These are phyloP conservation scores for Leccinellum rugosiceps DNA, from an alignment of 768 basidiomycete species.

Conservation along the genomic window DNA sequence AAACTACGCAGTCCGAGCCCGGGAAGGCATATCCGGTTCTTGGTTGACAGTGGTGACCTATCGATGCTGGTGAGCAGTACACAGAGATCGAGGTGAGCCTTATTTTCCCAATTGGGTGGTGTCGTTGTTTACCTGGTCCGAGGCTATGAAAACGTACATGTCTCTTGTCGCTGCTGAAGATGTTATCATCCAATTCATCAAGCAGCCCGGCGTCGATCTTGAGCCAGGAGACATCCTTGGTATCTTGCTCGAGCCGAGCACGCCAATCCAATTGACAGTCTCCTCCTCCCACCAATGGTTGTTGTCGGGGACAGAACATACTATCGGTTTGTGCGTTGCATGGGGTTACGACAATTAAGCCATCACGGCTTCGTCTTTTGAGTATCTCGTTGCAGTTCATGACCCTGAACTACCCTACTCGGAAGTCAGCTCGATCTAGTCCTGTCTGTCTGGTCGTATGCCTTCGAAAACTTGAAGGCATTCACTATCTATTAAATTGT, in stretches of 20 bases:
- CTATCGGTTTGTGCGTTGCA: slow-evolving; percentile 74
- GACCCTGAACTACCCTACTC: slow-evolving; percentile 87
- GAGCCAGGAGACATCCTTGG: slow-evolving; percentile 97
- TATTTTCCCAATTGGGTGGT: background rate
- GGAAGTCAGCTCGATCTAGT: slow-evolving; percentile 78
- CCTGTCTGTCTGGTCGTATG: slow-evolving; percentile 89
- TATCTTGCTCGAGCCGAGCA: slow-evolving; percentile 95
- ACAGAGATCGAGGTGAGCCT: slow-evolving; percentile 89
- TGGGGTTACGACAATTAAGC: slow-evolving; percentile 96
- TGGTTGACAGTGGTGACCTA: slow-evolving; percentile 95
- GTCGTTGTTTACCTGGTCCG: slow-evolving; percentile 23
- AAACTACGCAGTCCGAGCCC: slow-evolving; percentile 91
- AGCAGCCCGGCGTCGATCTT: slow-evolving; percentile 95
- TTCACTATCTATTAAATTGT: too few relatives aligned
- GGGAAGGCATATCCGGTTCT: slow-evolving; percentile 91
- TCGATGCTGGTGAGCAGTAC: slow-evolving; percentile 94
- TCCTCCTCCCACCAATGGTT: slow-evolving; percentile 80
- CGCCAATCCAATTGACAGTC: slow-evolving; percentile 96
- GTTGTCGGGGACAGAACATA: slow-evolving; percentile 88
- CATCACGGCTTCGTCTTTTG: slow-evolving; percentile 81
- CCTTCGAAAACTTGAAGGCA: too few relatives aligned
- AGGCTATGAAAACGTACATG: slow-evolving; percentile 99
- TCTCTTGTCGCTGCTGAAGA: slow-evolving; percentile 92
- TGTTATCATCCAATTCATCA: slow-evolving; percentile 92
- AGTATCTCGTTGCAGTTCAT: slow-evolving; percentile 80